Conservation (phyloP, 129 eudicot species). For the Lonicera japonica region DNA sequence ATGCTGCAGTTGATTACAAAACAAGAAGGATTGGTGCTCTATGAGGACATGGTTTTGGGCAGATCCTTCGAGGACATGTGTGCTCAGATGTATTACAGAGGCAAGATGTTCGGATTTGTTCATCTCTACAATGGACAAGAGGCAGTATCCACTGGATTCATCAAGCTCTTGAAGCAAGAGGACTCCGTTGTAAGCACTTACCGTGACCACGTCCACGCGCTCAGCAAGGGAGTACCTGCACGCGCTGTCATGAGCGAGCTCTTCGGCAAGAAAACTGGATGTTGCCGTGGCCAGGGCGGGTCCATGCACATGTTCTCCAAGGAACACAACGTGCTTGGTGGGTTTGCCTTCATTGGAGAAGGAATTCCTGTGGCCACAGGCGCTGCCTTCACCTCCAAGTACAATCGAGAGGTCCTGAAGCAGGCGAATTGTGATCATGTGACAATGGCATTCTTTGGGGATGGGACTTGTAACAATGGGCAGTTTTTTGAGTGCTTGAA, state of each 20-base stretch:
- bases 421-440: slow-evolving; percentile 65
- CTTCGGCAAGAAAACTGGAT: slow-evolving; percentile 56
- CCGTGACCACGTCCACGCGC: slow-evolving; percentile 71
- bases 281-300: slow-evolving; percentile 74
- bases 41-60: slow-evolving; percentile 69
- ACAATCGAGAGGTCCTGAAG: slow-evolving; percentile 54
- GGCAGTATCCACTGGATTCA: slow-evolving; percentile 82
- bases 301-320: slow-evolving; percentile 74
- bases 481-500: slow-evolving; percentile 79
- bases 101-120: slow-evolving; percentile 76
- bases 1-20: slow-evolving; percentile 46
- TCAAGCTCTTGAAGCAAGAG: slow-evolving; percentile 54
- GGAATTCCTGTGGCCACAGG: slow-evolving; percentile 71
- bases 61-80: slow-evolving; percentile 76
- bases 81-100: slow-evolving; percentile 82
- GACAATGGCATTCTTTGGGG: slow-evolving; percentile 59
- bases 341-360: slow-evolving; percentile 62
- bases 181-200: slow-evolving; percentile 64
- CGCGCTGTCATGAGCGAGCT: slow-evolving; percentile 69
- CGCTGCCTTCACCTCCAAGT: slow-evolving; percentile 56
- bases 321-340: slow-evolving; percentile 54
- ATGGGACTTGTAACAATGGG: slow-evolving; percentile 71
- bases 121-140: slow-evolving; percentile 77
- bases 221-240: slow-evolving; percentile 76
- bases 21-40: slow-evolving; percentile 57